Evolutionary conservation across 148 eudicot genomes (phyloP).

Genomic region (Rheum nobile): DNA sequence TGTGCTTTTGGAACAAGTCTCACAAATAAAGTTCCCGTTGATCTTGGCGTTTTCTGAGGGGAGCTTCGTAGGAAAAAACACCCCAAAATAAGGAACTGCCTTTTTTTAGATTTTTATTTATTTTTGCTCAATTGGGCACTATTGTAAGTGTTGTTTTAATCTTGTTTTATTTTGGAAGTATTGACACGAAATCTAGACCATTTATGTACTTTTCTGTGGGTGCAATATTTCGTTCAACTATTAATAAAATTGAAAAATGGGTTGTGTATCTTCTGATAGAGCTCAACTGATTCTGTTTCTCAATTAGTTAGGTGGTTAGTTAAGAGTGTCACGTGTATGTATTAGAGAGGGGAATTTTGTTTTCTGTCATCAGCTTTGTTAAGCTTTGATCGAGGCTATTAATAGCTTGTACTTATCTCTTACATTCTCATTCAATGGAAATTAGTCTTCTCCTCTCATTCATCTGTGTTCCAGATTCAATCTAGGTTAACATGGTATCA

Average conservation of each 20-base stretch:
- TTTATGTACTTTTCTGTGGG: neutral
- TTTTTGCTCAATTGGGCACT: neutral
- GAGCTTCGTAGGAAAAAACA: conserved; percentile 1
- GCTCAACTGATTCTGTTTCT: too few relatives aligned
- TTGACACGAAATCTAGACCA: neutral
- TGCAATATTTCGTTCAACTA: neutral
- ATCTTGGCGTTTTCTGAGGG: conserved; percentile 3
- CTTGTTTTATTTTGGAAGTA: neutral
- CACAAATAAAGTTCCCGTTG: neutral
- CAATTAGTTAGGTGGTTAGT: too few relatives aligned
- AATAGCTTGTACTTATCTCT: too few relatives aligned
- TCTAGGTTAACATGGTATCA: too few relatives aligned
- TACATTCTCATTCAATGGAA: too few relatives aligned
- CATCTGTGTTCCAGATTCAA: too few relatives aligned
- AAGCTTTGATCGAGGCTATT: too few relatives aligned
- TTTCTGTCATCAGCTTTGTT: too few relatives aligned
- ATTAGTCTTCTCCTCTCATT: too few relatives aligned
- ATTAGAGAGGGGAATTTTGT: too few relatives aligned
- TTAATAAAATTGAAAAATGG: neutral
- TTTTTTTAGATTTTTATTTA: neutral
- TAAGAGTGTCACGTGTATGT: too few relatives aligned
- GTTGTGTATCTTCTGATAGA: too few relatives aligned
- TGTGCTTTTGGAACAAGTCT: neutral
- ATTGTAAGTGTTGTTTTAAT: neutral
- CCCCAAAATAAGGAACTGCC: neutral